Conservation (phyloP, 345 rosid genomes). For the Brassica nigra region DNA sequence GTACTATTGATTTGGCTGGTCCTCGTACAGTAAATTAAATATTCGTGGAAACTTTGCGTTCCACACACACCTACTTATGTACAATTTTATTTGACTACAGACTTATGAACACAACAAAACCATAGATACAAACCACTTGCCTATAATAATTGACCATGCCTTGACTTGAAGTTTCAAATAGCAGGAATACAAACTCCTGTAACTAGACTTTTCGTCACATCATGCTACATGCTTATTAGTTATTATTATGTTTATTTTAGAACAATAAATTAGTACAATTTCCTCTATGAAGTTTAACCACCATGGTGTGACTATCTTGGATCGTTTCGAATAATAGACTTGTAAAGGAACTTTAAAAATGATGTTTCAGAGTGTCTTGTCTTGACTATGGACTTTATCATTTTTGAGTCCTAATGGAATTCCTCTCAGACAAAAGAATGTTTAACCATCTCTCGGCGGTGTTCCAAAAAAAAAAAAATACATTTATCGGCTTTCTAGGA, state of each 20-base stretch:
- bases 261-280: neutral
- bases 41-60: neutral
- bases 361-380: neutral
- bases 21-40: conserved; percentile 2
- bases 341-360: neutral
- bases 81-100: neutral
- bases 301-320: neutral
- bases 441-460: no score
- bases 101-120: neutral
- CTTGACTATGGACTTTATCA: neutral
- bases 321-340: neutral
- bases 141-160: neutral
- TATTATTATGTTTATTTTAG: no score
- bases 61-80: neutral
- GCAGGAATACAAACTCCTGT: neutral
- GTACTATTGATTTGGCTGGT: neutral
- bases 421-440: neutral
- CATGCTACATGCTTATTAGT: neutral
- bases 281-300: neutral
- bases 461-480: no score
- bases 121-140: neutral
- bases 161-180: neutral
- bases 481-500: no score
- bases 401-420: neutral
- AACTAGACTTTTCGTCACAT: neutral